Conservation (phyloP, 1,139 yeast genomes). For the Spencermartinsiella ligniputridi region DNA sequence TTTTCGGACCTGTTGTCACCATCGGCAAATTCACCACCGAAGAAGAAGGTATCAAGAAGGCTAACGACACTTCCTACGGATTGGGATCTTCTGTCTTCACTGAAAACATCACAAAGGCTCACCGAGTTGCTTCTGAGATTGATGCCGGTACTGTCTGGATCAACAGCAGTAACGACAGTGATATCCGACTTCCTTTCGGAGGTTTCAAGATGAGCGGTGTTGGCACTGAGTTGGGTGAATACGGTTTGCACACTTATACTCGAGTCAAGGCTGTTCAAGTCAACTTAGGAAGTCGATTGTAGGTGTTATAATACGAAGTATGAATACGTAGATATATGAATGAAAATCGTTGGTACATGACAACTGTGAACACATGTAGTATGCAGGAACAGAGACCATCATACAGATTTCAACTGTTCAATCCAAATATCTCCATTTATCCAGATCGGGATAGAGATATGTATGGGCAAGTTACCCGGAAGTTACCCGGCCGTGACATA, state of each 20-base stretch:
- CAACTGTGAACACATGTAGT: not conserved
- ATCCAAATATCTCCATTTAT: not conserved
- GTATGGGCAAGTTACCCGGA: too few species aligned
- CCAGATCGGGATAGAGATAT: too few species aligned
- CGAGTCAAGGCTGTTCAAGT: conserved; percentile 62
- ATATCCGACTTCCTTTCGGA: conserved; percentile 71
- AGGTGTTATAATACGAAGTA: not conserved
- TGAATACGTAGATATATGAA: not conserved
- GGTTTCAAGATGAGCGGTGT: conserved; percentile 84
- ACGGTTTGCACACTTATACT: conserved; percentile 64
- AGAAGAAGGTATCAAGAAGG: conserved; percentile 64
- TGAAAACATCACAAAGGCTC: conserved; percentile 49
- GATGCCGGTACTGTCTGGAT: conserved; percentile 80
- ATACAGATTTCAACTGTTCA: not conserved
- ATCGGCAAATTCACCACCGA: conserved; percentile 61
- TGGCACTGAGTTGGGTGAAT: conserved; percentile 81
- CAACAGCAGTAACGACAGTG: conserved; percentile 77
- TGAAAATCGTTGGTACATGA: not conserved
- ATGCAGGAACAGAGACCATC: not conserved
- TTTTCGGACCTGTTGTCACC: conserved; percentile 83
- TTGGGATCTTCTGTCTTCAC: conserved; percentile 81
- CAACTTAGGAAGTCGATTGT: conserved; percentile 7
- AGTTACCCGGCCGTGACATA: not conserved
- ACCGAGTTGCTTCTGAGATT: conserved; percentile 55
- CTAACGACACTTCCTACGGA: conserved; percentile 72